A percentile compares a stretch with the other conserved stretches of the same genome.
Evolutionary conservation across 805 yeast genomes (phyloP).

Genomic region (Teunomyces aglyptinius): DNA sequence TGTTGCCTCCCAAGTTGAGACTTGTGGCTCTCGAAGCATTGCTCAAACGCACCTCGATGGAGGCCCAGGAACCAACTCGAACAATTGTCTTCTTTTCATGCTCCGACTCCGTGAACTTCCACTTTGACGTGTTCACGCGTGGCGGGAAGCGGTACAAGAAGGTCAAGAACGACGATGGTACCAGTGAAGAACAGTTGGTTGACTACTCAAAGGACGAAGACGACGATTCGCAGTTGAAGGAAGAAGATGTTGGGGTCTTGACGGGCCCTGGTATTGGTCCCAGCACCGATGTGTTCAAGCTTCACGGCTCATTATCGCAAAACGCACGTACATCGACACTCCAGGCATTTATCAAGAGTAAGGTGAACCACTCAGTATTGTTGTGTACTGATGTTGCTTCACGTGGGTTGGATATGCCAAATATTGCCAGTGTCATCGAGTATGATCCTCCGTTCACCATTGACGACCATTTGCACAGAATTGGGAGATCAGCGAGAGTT

Average conservation of each 20-base stretch:
- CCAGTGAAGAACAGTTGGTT: slow-evolving; percentile 16
- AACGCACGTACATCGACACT: slow-evolving; percentile 78
- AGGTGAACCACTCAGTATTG: slow-evolving; percentile 57
- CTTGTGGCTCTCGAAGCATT: slow-evolving; percentile 75
- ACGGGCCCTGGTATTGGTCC: slow-evolving; percentile 54
- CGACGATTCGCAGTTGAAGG: slow-evolving; percentile 21
- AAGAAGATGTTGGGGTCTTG: slow-evolving; percentile 38
- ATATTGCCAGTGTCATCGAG: slow-evolving; percentile 82
- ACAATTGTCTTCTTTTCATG: slow-evolving; percentile 89
- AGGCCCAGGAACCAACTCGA: slow-evolving; percentile 37
- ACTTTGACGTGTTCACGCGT: slow-evolving; percentile 70
- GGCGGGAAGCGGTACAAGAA: slow-evolving; percentile 46
- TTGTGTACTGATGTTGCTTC: slow-evolving; percentile 98
- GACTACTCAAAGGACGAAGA: slow-evolving; percentile 14
- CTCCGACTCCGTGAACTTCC: slow-evolving; percentile 95
- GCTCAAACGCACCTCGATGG: slow-evolving; percentile 35
- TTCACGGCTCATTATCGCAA: slow-evolving; percentile 91
- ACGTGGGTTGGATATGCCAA: slow-evolving; percentile 91
- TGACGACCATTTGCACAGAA: slow-evolving; percentile 94
- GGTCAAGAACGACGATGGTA: slow-evolving; percentile 26
- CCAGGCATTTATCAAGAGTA: slow-evolving; percentile 52
- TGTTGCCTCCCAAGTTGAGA: slow-evolving; percentile 90
- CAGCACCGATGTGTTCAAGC: slow-evolving; percentile 51
- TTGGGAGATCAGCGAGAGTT: slow-evolving; percentile 98
- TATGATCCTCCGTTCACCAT: slow-evolving; percentile 93